These are phyloP conservation scores for Alternaria triticina DNA, from an alignment of 2,329 filamentous ascomycete genomes.

Conservation along the genomic window DNA sequence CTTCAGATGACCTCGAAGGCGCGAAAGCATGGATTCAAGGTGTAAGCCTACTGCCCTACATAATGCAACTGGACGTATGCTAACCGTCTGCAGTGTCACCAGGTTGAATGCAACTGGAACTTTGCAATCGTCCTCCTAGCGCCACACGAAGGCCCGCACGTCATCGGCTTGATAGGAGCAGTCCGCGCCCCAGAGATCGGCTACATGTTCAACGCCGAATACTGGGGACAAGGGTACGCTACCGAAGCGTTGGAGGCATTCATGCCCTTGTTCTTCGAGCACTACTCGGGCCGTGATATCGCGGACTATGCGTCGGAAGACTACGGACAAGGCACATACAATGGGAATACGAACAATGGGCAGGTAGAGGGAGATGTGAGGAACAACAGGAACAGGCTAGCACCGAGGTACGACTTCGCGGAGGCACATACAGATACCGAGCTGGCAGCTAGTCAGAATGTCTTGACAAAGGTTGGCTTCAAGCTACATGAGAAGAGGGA, in stretches of 20 bases:
- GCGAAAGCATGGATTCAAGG: constrained; percentile 49
- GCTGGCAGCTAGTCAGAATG: constrained; percentile 62
- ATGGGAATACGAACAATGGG: neutral
- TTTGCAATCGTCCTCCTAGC: constrained; percentile 55
- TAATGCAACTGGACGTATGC: neutral
- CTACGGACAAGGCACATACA: neutral
- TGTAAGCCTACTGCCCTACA: neutral
- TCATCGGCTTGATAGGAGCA: constrained; percentile 53
- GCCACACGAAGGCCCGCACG: constrained; percentile 24
- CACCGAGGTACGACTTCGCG: constrained; percentile 31
- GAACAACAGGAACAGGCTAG: neutral
- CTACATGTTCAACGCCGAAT: constrained; percentile 51
- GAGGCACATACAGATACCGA: constrained; percentile 56
- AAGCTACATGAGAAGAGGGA: constrained; percentile 53
- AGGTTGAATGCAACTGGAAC: constrained; percentile 58
- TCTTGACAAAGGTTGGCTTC: constrained; percentile 65
- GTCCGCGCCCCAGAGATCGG: constrained; percentile 51
- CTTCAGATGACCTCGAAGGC: constrained; percentile 56
- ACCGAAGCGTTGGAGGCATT: constrained; percentile 54
- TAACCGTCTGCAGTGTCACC: constrained; percentile 28
- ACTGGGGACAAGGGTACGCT: constrained; percentile 52
- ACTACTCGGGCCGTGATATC: constrained; percentile 24
- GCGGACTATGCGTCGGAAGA: neutral
- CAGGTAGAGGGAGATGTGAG: neutral
- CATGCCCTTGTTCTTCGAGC: constrained; percentile 50